Percentiles rank a stretch among this genome's conserved stretches.
These are phyloP conservation scores for Euphorbia tirucalli DNA, from an alignment of 345 rosid genomes.

Conservation along the genomic window DNA sequence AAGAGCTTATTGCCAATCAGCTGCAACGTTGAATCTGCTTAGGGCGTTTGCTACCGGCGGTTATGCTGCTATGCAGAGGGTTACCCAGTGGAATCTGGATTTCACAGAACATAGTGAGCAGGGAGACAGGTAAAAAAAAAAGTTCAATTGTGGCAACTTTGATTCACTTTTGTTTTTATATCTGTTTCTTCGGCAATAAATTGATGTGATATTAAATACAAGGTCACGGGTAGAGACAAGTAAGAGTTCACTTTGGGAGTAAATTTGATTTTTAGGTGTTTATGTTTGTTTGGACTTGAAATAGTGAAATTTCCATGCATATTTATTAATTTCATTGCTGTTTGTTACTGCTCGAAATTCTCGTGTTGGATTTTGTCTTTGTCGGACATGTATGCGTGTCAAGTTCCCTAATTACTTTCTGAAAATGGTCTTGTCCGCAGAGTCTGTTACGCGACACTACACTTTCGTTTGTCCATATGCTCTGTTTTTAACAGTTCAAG, in stretches of 20 bases:
- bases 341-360: too few relatives aligned
- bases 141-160: background rate
- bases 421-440: too few relatives aligned
- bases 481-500: too few relatives aligned
- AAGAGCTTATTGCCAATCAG: constrained; percentile 32
- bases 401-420: too few relatives aligned
- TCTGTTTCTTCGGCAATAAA: too few relatives aligned
- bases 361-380: background rate
- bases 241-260: too few relatives aligned
- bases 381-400: too few relatives aligned
- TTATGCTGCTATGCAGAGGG: constrained; percentile 35
- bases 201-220: too few relatives aligned
- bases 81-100: constrained; percentile 33
- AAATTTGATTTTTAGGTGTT: background rate
- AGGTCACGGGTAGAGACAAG: too few relatives aligned
- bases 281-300: background rate
- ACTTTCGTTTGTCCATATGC: too few relatives aligned
- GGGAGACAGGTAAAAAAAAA: constrained; percentile 35
- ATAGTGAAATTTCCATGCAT: background rate
- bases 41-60: constrained; percentile 34
- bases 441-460: too few relatives aligned
- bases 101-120: constrained; percentile 31
- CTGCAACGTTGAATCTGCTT: constrained; percentile 32
- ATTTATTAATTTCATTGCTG: too few relatives aligned
- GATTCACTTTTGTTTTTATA: background rate